phyloP scores from a whole-genome alignment of 2,329 filamentous ascomycete species.

The Akanthomyces dipterigenus region DNA sequence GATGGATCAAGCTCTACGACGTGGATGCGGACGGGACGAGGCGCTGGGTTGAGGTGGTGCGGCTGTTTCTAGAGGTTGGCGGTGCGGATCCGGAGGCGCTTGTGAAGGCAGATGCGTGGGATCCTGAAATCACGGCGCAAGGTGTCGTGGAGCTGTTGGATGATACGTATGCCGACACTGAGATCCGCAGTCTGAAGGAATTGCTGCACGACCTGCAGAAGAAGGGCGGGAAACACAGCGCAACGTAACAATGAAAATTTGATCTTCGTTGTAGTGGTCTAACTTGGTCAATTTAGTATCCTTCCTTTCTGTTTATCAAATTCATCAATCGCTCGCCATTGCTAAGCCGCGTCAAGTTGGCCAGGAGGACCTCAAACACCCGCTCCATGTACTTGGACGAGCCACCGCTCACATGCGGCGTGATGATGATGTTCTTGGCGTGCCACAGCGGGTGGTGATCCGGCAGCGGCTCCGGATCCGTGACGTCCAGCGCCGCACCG shows the following conservation, averaged over 20 bases:
- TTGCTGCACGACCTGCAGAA: conserved; percentile 11
- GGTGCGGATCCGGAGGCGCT: conserved; percentile 21
- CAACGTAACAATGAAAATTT: background rate
- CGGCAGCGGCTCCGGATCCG: conserved; percentile 72
- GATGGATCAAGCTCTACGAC: conserved; percentile 26
- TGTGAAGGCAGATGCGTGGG: conserved; percentile 23
- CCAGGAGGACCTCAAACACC: conserved; percentile 34
- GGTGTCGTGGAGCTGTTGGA: conserved; percentile 24
- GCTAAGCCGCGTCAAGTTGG: conserved; percentile 33
- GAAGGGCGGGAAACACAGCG: background rate
- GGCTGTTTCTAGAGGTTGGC: conserved; percentile 21
- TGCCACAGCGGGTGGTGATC: conserved; percentile 62
- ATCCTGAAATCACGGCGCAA: conserved; percentile 22
- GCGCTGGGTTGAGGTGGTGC: conserved; percentile 24
- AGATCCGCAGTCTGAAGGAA: conserved; percentile 15
- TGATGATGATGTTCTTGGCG: conserved; percentile 60
- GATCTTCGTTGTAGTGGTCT: background rate
- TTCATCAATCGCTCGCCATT: conserved; percentile 34
- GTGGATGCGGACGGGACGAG: conserved; percentile 19
- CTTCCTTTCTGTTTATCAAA: conserved; percentile 29
- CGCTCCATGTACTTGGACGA: conserved; percentile 35
- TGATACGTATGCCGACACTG: conserved; percentile 18
- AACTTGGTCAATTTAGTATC: conserved; percentile 17
- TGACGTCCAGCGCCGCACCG: conserved; percentile 71
- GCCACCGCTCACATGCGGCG: conserved; percentile 41